Percentiles rank a stretch among this genome's conserved stretches.
Conservation (phyloP, 441 rosid genomes). For the Isatis lusitanica region DNA sequence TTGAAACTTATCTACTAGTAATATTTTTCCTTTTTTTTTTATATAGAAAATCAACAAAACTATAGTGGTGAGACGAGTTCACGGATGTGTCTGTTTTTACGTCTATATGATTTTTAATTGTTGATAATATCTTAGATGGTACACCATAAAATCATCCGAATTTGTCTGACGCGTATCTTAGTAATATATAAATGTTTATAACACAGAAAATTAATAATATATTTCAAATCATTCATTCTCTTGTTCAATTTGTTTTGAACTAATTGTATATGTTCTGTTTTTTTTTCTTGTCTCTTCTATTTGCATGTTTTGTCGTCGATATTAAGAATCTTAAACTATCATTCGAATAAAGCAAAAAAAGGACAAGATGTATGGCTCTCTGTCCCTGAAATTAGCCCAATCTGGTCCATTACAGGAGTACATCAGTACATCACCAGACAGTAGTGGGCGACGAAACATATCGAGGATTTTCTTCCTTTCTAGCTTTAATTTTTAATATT, state of each 20-base stretch:
- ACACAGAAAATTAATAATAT: not conserved
- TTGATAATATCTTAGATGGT: not conserved
- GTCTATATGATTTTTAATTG: not conserved
- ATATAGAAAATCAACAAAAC: not conserved
- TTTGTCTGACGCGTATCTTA: not conserved
- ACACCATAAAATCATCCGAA: not conserved
- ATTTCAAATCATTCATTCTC: not conserved
- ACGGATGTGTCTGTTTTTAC: not conserved
- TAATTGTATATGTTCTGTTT: not conserved
- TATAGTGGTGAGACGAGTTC: not conserved
- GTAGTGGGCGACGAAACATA: conserved; percentile 27
- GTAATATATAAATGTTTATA: not conserved
- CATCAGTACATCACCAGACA: conserved; percentile 6
- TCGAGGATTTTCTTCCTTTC: conserved; percentile 1
- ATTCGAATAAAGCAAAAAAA: not conserved
- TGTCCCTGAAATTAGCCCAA: not conserved
- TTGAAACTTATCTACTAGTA: not conserved
- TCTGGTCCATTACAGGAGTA: conserved; percentile 18
- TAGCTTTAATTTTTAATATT: not conserved
- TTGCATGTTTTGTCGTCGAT: not conserved
- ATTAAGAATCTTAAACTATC: not conserved
- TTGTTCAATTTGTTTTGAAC: not conserved
- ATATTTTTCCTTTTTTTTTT: not conserved
- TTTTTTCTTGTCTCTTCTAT: not conserved
- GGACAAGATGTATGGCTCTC: not conserved